Conservation (phyloP, 2,329 filamentous ascomycete species). For the Ceratocystis destructans region DNA sequence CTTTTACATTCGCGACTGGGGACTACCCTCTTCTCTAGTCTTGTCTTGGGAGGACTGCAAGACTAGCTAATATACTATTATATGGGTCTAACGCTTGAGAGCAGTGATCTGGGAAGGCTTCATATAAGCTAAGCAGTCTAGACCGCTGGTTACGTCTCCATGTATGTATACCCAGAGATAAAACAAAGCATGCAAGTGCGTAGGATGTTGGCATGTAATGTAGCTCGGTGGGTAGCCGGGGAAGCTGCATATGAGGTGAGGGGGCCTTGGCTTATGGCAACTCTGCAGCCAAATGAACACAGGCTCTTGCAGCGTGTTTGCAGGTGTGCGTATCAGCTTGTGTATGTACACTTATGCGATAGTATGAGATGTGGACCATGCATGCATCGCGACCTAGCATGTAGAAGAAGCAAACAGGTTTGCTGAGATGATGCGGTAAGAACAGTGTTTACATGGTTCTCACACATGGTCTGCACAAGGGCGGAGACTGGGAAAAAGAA, state of each 20-base stretch:
- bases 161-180: background rate
- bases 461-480: too few relatives aligned
- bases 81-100: background rate
- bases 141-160: background rate
- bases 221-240: background rate
- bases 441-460: background rate
- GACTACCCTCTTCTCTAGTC: background rate
- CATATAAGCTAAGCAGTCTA: background rate
- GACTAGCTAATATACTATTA: too few relatives aligned
- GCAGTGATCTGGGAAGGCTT: background rate
- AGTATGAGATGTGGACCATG: background rate
- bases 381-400: background rate
- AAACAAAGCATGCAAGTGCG: background rate
- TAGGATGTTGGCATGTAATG: background rate
- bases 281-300: background rate
- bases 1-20: background rate
- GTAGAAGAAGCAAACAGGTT: background rate
- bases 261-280: background rate
- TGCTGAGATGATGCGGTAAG: background rate
- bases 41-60: too few relatives aligned
- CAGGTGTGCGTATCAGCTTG: background rate
- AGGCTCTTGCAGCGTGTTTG: background rate
- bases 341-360: background rate
- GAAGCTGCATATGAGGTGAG: background rate
- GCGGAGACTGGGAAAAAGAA: too few relatives aligned